Evolutionary conservation across 1,284 basidiomycete species (phyloP).

Genomic region (Apiotrichum mycotoxinovorans): DNA sequence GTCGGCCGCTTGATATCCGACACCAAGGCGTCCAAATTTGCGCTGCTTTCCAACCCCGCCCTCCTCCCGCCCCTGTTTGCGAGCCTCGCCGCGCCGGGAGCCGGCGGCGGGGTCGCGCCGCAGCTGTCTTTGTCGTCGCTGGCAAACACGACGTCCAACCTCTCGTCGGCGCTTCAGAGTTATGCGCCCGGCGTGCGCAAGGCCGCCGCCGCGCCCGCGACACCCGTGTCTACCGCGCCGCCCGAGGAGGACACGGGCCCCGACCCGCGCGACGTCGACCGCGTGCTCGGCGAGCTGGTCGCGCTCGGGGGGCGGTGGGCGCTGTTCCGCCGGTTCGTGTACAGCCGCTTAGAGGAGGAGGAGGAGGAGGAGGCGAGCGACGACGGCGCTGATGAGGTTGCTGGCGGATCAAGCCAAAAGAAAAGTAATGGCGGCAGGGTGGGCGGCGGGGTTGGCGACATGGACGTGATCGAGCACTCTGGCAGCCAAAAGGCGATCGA

Average conservation of each 20-base stretch:
- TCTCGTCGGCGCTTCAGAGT: conserved; percentile 49
- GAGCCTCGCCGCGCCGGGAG: conserved; percentile 20
- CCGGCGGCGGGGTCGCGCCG: conserved; percentile 7
- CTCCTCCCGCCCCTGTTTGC: conserved; percentile 39
- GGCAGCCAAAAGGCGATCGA: conserved; percentile 60
- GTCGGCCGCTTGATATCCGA: conserved; percentile 49
- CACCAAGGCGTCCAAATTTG: conserved; percentile 45
- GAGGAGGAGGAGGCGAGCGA: conserved; percentile 29
- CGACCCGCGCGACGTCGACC: conserved; percentile 87
- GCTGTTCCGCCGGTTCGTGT: conserved; percentile 81
- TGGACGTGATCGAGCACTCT: conserved; percentile 50
- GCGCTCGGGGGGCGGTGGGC: conserved; percentile 89
- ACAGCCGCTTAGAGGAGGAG: conserved; percentile 54
- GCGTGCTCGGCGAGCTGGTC: conserved; percentile 76
- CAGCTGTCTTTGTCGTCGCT: conserved; percentile 38
- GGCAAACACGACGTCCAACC: conserved; percentile 46
- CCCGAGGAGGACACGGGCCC: conserved; percentile 57
- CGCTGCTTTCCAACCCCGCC: conserved; percentile 37
- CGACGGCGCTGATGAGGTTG: no score
- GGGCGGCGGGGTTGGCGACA: conserved; percentile 12
- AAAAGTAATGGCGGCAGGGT: background rate
- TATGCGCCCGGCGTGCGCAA: conserved; percentile 41
- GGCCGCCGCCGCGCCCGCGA: conserved; percentile 36
- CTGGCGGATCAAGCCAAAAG: no score
- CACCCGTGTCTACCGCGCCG: conserved; percentile 37